Base-by-base conservation (phyloP, 2,329 filamentous ascomycete species). In the Fusarium subglutinans region DNA sequence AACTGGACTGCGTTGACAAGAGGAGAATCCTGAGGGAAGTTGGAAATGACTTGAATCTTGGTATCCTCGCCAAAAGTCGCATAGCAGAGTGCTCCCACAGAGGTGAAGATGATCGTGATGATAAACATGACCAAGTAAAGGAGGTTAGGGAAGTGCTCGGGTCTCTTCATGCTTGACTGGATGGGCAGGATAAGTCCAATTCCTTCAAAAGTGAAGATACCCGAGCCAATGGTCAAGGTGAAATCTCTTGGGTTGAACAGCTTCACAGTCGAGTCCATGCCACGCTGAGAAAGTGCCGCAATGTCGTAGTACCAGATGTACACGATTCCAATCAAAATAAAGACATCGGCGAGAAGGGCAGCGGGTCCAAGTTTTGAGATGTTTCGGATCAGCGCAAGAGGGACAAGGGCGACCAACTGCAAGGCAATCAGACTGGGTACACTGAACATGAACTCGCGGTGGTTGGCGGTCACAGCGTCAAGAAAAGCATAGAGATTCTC, bases 191-290 rank as follows among this genome's bases (percentile, higher is more conserved):
- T 93, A 30, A 94, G 88, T 2, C 92, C 92, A 53, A 94, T 94
- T 54, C 92, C 92, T 79, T 94, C 92, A 75, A 94, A 94, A 1
- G 92, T 94, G 82, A 94, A 94, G 78, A 94, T 94, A 43, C 91
- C 90, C 5, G 91, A 90, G 59, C 92, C 92, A 54, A 94, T 88
- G 33, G 92, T 94, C 61, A 94, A 84, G 1, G 92, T 92, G 79
- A 91, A 94, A 63, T 89, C 86, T 33, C 86, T 83, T 0, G 92
- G 90, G 80, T 94, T 94, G 86, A 94, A 94, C 20, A 93, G 84
- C 57, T 86, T 84, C n/a, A 94, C 90, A 1, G 87, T 88, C 2
- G 87, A 83, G 70, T 90, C 86, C 60, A 92, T 84, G 61, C 92
- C 91, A 26, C 86, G 80, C 10, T 81, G 79, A 2, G 87, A 84